A percentile compares a stretch with the other conserved stretches of the same genome.
Conservation (phyloP, 1,284 basidiomycete species). For the Mycosarcoma maydis region DNA sequence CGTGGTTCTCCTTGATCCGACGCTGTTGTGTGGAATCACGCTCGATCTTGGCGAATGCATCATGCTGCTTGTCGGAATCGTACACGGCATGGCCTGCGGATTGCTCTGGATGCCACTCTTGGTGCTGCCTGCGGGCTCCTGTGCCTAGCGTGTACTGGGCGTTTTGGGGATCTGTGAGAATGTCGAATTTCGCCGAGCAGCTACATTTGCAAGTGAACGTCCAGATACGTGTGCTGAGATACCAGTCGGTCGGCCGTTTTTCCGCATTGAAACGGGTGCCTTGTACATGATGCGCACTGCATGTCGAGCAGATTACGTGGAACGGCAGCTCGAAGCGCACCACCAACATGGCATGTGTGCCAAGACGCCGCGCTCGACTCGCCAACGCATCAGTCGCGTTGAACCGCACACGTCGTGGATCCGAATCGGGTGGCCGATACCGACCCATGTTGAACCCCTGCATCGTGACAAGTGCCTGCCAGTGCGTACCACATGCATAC, state of each 20-base stretch:
- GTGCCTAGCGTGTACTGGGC: constrained; percentile 90
- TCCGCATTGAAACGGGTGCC: constrained; percentile 89
- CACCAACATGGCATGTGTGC: constrained; percentile 86
- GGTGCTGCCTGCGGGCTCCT: constrained; percentile 88
- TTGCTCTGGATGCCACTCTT: constrained; percentile 95
- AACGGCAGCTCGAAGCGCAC: constrained; percentile 84
- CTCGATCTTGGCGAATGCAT: too few relatives aligned
- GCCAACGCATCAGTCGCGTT: constrained; percentile 71
- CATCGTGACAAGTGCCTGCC: too few relatives aligned
- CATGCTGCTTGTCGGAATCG: constrained; percentile 72
- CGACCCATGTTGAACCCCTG: constrained; percentile 65
- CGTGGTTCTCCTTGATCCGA: too few relatives aligned
- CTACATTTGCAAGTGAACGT: constrained; percentile 97
- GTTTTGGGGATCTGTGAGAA: constrained; percentile 96
- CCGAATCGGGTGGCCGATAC: constrained; percentile 51
- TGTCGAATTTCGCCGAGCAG: constrained; percentile 93
- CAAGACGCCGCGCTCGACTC: constrained; percentile 87
- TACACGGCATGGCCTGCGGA: constrained; percentile 90
- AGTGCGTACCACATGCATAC: too few relatives aligned
- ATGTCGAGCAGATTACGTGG: constrained; percentile 88
- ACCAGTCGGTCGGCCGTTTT: constrained; percentile 94
- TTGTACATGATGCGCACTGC: constrained; percentile 47
- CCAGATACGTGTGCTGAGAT: constrained; percentile 92
- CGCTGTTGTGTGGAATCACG: too few relatives aligned
- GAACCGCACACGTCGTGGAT: constrained; percentile 37